Evolutionary conservation across 768 basidiomycete species (phyloP).

Genomic region (Coprinopsis marcescibilis): DNA sequence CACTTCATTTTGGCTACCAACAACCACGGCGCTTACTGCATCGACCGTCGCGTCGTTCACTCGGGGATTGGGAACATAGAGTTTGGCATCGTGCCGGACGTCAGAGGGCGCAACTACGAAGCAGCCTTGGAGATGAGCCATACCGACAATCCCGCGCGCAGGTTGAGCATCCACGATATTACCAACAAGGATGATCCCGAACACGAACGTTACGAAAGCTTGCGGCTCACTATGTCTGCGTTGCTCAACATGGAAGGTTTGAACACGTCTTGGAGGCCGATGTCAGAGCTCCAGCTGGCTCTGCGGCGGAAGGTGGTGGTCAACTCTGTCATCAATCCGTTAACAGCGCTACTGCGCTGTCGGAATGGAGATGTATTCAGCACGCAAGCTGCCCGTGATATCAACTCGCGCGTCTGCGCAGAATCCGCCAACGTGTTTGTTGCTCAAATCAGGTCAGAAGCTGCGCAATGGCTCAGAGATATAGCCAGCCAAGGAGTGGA

Average conservation of each 20-base stretch:
- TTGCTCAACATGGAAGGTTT: constrained; percentile 54
- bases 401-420: constrained; percentile 52
- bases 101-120: constrained; percentile 58
- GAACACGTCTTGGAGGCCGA: constrained; percentile 56
- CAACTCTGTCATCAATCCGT: constrained; percentile 78
- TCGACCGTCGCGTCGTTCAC: constrained; percentile 52
- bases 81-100: constrained; percentile 79
- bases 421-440: constrained; percentile 66
- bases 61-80: constrained; percentile 62
- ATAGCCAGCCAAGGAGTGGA: constrained; percentile 24
- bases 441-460: constrained; percentile 42
- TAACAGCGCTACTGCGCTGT: constrained; percentile 77
- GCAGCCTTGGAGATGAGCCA: constrained; percentile 27
- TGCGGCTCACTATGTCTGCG: constrained; percentile 65
- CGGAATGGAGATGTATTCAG: constrained; percentile 71
- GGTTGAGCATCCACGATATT: constrained; percentile 51
- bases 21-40: constrained; percentile 71
- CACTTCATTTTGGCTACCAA: constrained; percentile 83
- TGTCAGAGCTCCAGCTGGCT: constrained; percentile 57
- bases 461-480: constrained; percentile 25
- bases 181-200: constrained; percentile 29
- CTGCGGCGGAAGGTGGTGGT: constrained; percentile 80
- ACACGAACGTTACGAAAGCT: constrained; percentile 44
- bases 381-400: constrained; percentile 32
- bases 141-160: constrained; percentile 25